Evolutionary conservation across 2,329 filamentous ascomycete species (phyloP).

Genomic region (Epichloe festucae): DNA sequence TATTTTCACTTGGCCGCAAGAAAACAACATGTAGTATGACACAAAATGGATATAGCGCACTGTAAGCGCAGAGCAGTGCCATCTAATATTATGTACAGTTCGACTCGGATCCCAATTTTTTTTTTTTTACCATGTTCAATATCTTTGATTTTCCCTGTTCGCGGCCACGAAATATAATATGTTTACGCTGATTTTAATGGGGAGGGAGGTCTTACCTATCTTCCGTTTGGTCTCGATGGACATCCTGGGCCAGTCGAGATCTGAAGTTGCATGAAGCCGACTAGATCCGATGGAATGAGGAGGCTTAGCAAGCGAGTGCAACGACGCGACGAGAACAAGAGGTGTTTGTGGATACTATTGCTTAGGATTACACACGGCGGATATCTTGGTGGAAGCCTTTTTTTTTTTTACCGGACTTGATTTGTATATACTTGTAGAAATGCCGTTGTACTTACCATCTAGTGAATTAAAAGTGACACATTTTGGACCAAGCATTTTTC

Average conservation of each 20-base stretch:
- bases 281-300: background rate
- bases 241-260: background rate
- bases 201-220: background rate
- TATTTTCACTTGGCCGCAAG: slow-evolving; percentile 11
- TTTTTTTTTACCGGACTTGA: background rate
- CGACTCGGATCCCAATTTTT: slow-evolving; percentile 10
- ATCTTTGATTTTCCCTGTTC: slow-evolving; percentile 2
- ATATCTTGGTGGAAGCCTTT: background rate
- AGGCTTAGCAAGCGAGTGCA: background rate
- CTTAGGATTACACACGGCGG: background rate
- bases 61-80: slow-evolving; percentile 14
- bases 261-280: background rate
- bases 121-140: background rate
- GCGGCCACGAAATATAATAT: no score
- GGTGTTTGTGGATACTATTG: background rate
- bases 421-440: background rate
- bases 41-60: slow-evolving; percentile 1
- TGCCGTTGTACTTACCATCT: no score
- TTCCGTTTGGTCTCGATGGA: background rate
- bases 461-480: no score
- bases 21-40: slow-evolving; percentile 14
- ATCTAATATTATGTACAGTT: slow-evolving; percentile 18
- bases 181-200: background rate
- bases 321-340: background rate
- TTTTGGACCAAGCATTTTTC: no score